phyloP scores from a whole-genome alignment of 345 rosid species.

The Eutrema heterophyllum region DNA sequence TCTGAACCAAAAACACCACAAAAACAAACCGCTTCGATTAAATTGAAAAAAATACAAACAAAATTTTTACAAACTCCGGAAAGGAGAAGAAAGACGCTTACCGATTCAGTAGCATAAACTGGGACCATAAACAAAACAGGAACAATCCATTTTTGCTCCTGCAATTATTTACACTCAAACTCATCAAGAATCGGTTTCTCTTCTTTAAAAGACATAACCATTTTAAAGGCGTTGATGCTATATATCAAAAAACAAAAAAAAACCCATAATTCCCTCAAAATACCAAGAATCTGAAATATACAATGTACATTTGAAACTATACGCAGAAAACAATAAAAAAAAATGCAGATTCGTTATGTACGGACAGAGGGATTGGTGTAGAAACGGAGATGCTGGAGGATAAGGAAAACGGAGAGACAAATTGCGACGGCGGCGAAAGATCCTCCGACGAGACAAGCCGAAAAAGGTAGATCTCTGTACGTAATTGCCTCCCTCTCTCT shows the following conservation, averaged over 20 bases:
- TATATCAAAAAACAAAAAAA: neutral
- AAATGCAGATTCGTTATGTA: neutral
- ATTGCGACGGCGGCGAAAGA: conserved; percentile 58
- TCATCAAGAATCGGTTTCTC: neutral
- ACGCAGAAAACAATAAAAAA: neutral
- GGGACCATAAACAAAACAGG: conserved; percentile 82
- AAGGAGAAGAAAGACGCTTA: conserved; percentile 23
- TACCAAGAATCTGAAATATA: neutral
- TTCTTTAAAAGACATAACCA: neutral
- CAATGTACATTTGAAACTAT: neutral
- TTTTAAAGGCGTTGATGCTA: neutral
- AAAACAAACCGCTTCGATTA: neutral
- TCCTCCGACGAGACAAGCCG: conserved; percentile 59
- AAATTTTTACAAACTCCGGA: neutral
- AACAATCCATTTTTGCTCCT: conserved; percentile 96
- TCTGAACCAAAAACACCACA: conserved; percentile 24
- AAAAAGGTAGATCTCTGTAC: conserved; percentile 45
- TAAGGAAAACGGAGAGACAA: conserved; percentile 47
- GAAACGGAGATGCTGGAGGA: conserved; percentile 67
- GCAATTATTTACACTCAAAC: neutral
- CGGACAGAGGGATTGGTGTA: conserved; percentile 71
- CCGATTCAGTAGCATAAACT: conserved; percentile 79
- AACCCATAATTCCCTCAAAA: neutral
- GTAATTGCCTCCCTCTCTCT: conserved; percentile 13
- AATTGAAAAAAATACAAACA: neutral